Base-by-base conservation (phyloP, 2,329 filamentous ascomycete species). In the Exophiala viscosa region DNA sequence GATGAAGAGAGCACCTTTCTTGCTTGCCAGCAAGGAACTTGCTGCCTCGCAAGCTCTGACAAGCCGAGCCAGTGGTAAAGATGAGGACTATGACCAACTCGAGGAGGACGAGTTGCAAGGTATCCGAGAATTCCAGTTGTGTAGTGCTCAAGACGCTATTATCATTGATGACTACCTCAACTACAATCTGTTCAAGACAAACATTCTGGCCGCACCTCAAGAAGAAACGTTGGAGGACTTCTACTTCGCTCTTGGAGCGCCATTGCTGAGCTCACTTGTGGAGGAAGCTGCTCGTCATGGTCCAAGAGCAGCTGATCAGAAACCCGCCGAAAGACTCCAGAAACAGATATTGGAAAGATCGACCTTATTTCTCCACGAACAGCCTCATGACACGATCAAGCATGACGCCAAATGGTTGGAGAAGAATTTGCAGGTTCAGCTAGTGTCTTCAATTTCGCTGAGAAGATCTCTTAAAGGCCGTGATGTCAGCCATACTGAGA, bases 371-470 rank as follows among this genome's bases (percentile, higher is more conserved):
- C 75, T 99, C 23, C 87, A 96, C 65, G 91, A 88, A 64, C 87
- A 92, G 66, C 81, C 84, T 33, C 76, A 81, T 3, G 88, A 95
- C 54, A 77, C 80, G n/a, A 84, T 99, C 65, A 87, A 86, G 60
- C 89, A 93, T 64, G 91, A 97, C 67, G 80, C 84, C 5, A 88
- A 87, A 62, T 99, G 93, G 93, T 76, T 99, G 9, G 90, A 95
- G 63, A 88, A 89, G 65, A 87, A 95, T 60, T 73, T 99, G 11
- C 77, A 75, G 0, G 88, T 99, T 2, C 79, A 87, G 59, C 81
- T 86, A 49, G 91, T 96, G 8, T 84, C 84, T 18, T 86, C 85
- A 1, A 85, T 99, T 47, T 83, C 85, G 4, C 79, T 96, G 35
- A 84, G 86, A 18, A 83, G 88, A 55, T 86, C 85, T n/a, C 78